A percentile compares a stretch with the other conserved stretches of the same genome.
Evolutionary conservation across 306 rosid species (phyloP).

Genomic region (Pterocarpus macrocarpus): DNA sequence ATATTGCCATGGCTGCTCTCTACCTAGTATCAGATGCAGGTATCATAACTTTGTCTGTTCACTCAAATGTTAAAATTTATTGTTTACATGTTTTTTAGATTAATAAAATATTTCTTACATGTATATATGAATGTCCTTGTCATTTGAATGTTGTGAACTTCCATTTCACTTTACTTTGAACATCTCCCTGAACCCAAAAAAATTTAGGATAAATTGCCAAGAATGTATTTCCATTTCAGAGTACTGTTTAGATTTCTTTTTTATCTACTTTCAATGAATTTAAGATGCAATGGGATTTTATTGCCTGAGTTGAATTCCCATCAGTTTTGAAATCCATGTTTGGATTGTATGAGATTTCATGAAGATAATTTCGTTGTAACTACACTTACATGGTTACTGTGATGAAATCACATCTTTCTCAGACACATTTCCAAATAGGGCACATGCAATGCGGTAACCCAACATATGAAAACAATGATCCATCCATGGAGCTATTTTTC

Average conservation of each 20-base stretch:
- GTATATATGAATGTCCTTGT: not conserved
- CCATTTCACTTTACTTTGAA: not conserved
- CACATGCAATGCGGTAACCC: too few relatives aligned
- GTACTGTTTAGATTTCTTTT: not conserved
- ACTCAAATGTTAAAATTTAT: slow-evolving; percentile 6
- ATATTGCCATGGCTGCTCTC: slow-evolving; percentile 93
- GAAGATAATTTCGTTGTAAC: too few relatives aligned
- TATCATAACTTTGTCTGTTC: slow-evolving; percentile 44
- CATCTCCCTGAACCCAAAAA: slow-evolving; percentile 3
- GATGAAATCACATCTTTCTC: too few relatives aligned
- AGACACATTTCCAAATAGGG: too few relatives aligned
- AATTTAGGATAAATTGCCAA: not conserved
- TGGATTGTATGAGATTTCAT: not conserved
- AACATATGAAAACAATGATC: too few relatives aligned
- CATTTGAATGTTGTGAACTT: not conserved
- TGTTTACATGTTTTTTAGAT: not conserved
- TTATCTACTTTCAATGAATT: slow-evolving; percentile 10
- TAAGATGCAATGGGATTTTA: not conserved
- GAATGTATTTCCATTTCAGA: not conserved
- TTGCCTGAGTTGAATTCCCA: not conserved
- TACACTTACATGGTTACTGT: too few relatives aligned
- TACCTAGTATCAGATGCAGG: slow-evolving; percentile 93
- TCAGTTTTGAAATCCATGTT: not conserved
- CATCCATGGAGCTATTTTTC: too few relatives aligned
- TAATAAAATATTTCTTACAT: not conserved